phyloP scores from a whole-genome alignment of 2,329 filamentous ascomycete species.

The Trichoderma sp. region DNA sequence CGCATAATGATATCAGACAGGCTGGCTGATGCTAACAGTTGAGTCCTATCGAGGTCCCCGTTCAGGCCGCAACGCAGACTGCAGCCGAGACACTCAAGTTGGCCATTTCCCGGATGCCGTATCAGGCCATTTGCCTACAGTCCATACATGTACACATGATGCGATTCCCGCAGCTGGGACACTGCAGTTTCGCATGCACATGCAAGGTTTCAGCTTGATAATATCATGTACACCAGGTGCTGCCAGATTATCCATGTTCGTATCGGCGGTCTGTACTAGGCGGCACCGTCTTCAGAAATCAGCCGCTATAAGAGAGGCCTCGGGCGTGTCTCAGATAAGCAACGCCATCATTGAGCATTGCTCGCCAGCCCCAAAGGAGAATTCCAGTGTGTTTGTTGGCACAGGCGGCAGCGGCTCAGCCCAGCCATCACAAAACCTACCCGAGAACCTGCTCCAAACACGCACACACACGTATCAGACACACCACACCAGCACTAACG shows the following conservation, averaged over 20 bases:
- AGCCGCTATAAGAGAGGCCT: background rate
- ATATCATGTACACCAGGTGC: background rate
- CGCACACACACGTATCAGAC: background rate
- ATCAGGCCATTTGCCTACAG: background rate
- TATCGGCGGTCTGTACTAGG: background rate
- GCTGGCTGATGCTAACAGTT: background rate
- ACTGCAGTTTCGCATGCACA: background rate
- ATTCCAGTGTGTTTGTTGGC: background rate
- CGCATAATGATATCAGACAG: background rate
- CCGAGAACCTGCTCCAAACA: background rate
- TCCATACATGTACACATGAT: background rate
- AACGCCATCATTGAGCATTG: background rate
- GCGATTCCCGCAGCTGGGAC: background rate
- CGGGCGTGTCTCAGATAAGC: background rate
- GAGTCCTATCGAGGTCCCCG: background rate
- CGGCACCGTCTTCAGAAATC: too few relatives aligned
- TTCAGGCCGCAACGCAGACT: background rate
- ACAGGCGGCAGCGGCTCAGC: background rate
- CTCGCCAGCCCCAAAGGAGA: background rate
- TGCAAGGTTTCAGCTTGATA: slow-evolving; percentile 8
- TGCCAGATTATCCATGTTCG: background rate
- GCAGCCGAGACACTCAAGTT: slow-evolving; percentile 8
- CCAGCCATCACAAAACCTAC: background rate
- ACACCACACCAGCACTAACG: background rate
- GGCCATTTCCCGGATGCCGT: background rate